phyloP scores from a whole-genome alignment of 139 green algal genomes.

The Dunaliella sp. region DNA sequence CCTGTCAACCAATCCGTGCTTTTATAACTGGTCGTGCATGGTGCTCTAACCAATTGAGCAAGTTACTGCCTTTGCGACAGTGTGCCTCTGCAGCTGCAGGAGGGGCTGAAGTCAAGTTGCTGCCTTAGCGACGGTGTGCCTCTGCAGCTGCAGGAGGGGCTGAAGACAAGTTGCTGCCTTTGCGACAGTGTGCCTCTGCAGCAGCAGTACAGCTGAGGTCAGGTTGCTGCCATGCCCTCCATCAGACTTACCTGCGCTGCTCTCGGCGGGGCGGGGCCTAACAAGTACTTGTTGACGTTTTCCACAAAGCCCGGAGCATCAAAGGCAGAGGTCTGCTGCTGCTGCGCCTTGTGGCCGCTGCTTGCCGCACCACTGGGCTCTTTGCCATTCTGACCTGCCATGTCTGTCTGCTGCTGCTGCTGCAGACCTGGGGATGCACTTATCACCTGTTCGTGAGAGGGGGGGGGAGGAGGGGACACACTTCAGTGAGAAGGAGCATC shows the following conservation, averaged over 20 bases:
- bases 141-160: too few species aligned
- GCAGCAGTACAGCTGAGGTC: background rate
- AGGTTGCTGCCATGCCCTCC: background rate
- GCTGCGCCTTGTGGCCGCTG: background rate
- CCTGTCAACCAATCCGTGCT: too few species aligned
- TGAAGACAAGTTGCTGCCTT: background rate
- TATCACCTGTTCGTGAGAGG: background rate
- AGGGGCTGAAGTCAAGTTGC: too few species aligned
- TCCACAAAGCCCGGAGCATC: conserved; percentile 46
- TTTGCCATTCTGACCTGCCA: background rate
- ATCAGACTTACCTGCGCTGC: background rate
- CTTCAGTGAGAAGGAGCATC: too few species aligned
- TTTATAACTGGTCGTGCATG: too few species aligned
- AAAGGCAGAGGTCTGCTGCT: background rate
- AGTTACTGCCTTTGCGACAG: too few species aligned
- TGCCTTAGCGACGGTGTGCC: too few species aligned
- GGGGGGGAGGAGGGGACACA: too few species aligned
- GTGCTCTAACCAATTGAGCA: too few species aligned
- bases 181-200: background rate
- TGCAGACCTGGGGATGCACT: conserved; percentile 14
- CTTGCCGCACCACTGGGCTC: background rate
- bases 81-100: too few species aligned
- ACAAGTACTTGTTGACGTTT: conserved; percentile 58
- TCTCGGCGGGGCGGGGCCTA: conserved; percentile 61
- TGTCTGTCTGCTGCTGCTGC: conserved; percentile 8